Evolutionary conservation across 805 yeast species (phyloP), one percentile per base, ranked within the genome.

Genomic region (Spathaspora hagerdaliae): DNA sequence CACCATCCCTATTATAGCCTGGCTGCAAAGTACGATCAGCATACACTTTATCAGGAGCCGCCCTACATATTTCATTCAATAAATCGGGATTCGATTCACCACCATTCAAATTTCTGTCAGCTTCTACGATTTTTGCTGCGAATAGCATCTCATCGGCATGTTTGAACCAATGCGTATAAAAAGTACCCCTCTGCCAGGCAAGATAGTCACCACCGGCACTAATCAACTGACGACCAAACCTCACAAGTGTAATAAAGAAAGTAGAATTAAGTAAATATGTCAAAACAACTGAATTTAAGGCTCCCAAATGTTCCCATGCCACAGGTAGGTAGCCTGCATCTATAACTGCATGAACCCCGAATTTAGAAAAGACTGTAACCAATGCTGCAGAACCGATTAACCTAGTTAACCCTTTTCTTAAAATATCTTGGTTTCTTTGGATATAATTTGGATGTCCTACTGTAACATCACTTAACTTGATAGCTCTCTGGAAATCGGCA

Each of bases 111-210:
- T 65, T 68, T 10, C 81, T 72, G 61, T 87, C 90, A 41, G 85
- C 77, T 48, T 84, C 87, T 31, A 85, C 74, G 31, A 85, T 73
- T 53, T 77, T 74, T 1, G 85, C 69, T 38, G 83, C 74, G 82
- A 87, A 80, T 48, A 77, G 65, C 73, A 86, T 71, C 58, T 85
- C 87, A 53, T 83, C 87, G 15, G 83, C 77, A 59, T 82, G 86
- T 46, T 70, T 64, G 57, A 71, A 82, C 82, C 89, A 82, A 51
- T 79, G 74, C 27, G 75, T 70, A 44, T 84, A 81, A 45, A 82
- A 74, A 0, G 86, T 80, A 5, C 88, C 88, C 49, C 74, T 74
- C 40, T 73, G 76, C 83, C 88, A 87, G 39, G 78, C 73, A 48
- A 83, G 66, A 51, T 67, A 71, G 44, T 73, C 75, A 10, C 85